Evolutionary conservation across 768 basidiomycete species (phyloP).

Genomic region (Strobilomyces confusus): DNA sequence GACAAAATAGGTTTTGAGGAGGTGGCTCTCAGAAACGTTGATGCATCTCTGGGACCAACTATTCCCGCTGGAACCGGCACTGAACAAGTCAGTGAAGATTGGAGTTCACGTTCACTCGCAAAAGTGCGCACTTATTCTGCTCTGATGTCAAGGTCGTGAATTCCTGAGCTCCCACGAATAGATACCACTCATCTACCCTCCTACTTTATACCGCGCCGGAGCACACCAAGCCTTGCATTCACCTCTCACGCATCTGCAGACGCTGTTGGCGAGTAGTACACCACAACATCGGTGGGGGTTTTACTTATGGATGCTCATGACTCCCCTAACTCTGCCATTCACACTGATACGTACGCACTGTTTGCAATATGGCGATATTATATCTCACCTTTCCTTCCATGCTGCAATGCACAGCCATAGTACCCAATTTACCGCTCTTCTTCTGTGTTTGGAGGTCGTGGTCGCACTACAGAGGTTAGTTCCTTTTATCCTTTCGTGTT

Average conservation of each 20-base stretch:
- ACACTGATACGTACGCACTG: slow-evolving; percentile 63
- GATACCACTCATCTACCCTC: slow-evolving; percentile 48
- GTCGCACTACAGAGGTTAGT: slow-evolving; percentile 75
- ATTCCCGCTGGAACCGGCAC: slow-evolving; percentile 24
- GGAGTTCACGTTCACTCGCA: slow-evolving; percentile 7
- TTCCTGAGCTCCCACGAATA: slow-evolving; percentile 22
- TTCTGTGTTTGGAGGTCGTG: slow-evolving; percentile 83
- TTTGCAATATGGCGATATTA: background rate
- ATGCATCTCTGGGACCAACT: slow-evolving; percentile 64
- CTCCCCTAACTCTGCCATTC: slow-evolving; percentile 75
- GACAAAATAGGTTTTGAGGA: slow-evolving; percentile 81
- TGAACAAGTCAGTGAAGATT: slow-evolving; percentile 12
- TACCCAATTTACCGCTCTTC: slow-evolving; percentile 84
- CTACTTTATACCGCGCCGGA: slow-evolving; percentile 50
- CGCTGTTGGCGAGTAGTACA: slow-evolving; percentile 49
- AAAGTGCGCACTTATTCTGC: slow-evolving; percentile 11
- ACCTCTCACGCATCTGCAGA: slow-evolving; percentile 44
- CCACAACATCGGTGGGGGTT: slow-evolving; percentile 67
- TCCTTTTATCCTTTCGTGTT: background rate
- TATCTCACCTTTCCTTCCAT: slow-evolving; percentile 1
- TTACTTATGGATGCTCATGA: slow-evolving; percentile 57
- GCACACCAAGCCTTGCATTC: slow-evolving; percentile 24
- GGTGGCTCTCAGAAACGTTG: slow-evolving; percentile 65
- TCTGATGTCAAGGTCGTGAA: background rate
- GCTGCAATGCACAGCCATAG: slow-evolving; percentile 65